Percentiles rank a stretch among this genome's conserved stretches.
Evolutionary conservation across 352 stramenopile genomes (phyloP).

Genomic region (Globisporangium sylvaticum): DNA sequence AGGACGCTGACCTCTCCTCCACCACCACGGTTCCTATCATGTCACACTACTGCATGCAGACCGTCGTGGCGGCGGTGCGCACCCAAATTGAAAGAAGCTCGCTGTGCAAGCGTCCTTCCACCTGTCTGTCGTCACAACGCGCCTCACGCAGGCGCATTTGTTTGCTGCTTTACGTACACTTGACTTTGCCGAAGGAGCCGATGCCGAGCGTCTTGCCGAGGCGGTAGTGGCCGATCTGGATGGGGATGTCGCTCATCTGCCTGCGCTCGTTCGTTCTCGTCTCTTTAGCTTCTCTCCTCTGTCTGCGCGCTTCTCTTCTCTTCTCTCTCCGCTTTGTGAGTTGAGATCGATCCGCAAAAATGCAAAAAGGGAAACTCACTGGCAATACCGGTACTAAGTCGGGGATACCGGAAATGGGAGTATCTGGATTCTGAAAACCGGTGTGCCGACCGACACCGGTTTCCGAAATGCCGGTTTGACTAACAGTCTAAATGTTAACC

Average conservation of each 20-base stretch:
- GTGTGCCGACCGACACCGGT: too few species aligned
- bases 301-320: not conserved
- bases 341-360: not conserved
- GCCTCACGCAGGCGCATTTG: not conserved
- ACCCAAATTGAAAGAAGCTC: not conserved
- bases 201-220: slow-evolving; percentile 99
- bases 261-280: not conserved
- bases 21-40: not conserved
- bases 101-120: not conserved
- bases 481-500: too few species aligned
- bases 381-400: not conserved
- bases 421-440: too few species aligned
- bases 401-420: not conserved
- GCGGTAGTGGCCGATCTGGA: slow-evolving; percentile 97
- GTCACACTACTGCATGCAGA: not conserved
- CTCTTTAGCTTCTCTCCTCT: not conserved
- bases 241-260: slow-evolving; percentile 81
- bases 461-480: too few species aligned
- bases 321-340: not conserved
- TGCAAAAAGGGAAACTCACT: not conserved
- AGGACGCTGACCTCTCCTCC: not conserved
- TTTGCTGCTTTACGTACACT: slow-evolving; percentile 67
- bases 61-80: not conserved
- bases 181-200: slow-evolving; percentile 99
- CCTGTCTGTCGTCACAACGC: not conserved